Conservation (phyloP, 768 basidiomycete species). For the Lanmaoa pseudosensibilis region DNA sequence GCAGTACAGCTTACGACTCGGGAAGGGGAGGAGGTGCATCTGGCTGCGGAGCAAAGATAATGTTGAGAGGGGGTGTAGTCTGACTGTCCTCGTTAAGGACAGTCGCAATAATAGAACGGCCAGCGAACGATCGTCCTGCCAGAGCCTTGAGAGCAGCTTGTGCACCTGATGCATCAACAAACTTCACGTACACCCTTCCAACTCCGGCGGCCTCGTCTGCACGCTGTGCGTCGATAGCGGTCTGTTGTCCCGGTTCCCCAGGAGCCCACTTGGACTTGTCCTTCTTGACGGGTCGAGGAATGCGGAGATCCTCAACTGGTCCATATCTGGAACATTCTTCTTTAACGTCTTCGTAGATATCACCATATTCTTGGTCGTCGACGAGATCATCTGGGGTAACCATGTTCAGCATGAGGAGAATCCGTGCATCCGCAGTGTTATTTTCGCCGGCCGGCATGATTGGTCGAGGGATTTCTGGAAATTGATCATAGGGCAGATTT, state of each 20-base stretch:
- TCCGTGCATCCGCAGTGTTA: conserved; percentile 62
- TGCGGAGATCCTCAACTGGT: conserved; percentile 76
- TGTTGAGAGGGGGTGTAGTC: conserved; percentile 76
- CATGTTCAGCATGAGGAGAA: conserved; percentile 99
- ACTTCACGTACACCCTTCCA: conserved; percentile 95
- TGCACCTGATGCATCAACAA: conserved; percentile 59
- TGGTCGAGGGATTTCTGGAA: conserved; percentile 81
- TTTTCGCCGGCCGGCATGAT: conserved; percentile 84
- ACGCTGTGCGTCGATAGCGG: conserved; percentile 64
- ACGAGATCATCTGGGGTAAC: conserved; percentile 89
- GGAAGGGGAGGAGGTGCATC: conserved; percentile 81
- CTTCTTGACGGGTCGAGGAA: conserved; percentile 87
- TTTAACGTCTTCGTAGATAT: conserved; percentile 92
- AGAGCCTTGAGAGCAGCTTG: conserved; percentile 76
- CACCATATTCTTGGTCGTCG: conserved; percentile 90
- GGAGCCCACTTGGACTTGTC: conserved; percentile 76
- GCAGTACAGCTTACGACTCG: conserved; percentile 20
- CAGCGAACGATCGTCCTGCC: conserved; percentile 87
- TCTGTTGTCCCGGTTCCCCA: conserved; percentile 59
- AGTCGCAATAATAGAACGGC: conserved; percentile 84
- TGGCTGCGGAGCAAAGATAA: conserved; percentile 84
- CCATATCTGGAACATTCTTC: conserved; percentile 87
- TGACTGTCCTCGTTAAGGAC: conserved; percentile 80
- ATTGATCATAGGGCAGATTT: conserved; percentile 73
- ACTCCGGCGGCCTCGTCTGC: conserved; percentile 90